Evolutionary conservation across 1,284 basidiomycete species (phyloP).

Genomic region (Ustilago trichophora): DNA sequence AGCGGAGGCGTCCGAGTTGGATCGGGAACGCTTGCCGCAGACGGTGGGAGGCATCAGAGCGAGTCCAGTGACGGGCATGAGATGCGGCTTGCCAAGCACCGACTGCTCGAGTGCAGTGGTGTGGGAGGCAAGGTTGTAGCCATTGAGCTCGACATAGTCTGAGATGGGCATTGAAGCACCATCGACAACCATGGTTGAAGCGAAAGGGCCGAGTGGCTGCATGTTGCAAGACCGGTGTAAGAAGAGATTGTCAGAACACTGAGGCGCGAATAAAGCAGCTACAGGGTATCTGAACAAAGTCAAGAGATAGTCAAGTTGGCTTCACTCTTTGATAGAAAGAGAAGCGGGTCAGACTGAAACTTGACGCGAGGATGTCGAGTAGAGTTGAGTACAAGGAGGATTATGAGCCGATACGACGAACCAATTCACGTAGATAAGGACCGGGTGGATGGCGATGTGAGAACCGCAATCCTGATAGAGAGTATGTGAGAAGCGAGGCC

Average conservation of each 20-base stretch:
- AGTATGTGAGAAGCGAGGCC: slow-evolving; percentile 6
- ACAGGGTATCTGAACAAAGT: slow-evolving; percentile 11
- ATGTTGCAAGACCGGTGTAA: too few species aligned
- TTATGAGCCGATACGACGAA: slow-evolving; percentile 48
- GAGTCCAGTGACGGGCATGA: not conserved
- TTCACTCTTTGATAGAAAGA: slow-evolving; percentile 8
- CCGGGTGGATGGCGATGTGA: slow-evolving; percentile 32
- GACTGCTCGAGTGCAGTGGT: slow-evolving; percentile 47
- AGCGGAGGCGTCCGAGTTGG: slow-evolving; percentile 41
- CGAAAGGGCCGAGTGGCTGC: slow-evolving; percentile 18
- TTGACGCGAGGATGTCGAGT: not conserved
- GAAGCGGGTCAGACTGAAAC: slow-evolving; percentile 10
- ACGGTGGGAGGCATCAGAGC: slow-evolving; percentile 11
- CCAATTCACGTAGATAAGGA: slow-evolving; percentile 51
- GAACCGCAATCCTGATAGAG: slow-evolving; percentile 35
- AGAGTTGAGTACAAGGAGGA: slow-evolving; percentile 5
- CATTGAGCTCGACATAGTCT: slow-evolving; percentile 44
- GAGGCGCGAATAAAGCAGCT: too few species aligned
- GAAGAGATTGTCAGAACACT: slow-evolving; percentile 12
- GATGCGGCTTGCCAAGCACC: slow-evolving; percentile 40
- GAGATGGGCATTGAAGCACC: too few species aligned
- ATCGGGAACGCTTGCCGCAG: slow-evolving; percentile 45
- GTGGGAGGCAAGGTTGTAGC: slow-evolving; percentile 40
- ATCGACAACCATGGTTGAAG: slow-evolving; percentile 3
- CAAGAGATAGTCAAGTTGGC: slow-evolving; percentile 13